A percentile compares a stretch with the other conserved stretches of the same genome.
phyloP scores from a whole-genome alignment of 768 basidiomycete genomes.

The Russula ochroleuca region DNA sequence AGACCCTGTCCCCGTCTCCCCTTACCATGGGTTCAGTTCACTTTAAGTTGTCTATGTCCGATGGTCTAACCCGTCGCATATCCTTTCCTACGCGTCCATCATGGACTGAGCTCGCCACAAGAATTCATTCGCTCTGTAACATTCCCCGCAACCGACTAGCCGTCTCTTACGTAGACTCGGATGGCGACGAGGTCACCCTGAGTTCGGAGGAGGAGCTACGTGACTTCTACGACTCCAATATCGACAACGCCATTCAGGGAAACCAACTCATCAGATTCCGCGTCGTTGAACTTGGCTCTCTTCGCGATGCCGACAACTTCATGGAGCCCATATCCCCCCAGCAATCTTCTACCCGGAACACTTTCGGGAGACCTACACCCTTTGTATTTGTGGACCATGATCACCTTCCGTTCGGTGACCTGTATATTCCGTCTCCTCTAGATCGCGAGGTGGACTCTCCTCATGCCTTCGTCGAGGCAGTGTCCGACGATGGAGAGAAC shows the following conservation, averaged over 20 bases:
- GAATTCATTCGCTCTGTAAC: constrained; percentile 50
- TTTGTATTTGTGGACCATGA: constrained; percentile 49
- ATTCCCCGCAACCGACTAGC: constrained; percentile 58
- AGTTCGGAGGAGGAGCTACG: constrained; percentile 74
- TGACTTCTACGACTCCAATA: constrained; percentile 52
- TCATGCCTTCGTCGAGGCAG: constrained; percentile 61
- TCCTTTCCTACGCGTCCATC: constrained; percentile 48
- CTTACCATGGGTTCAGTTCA: constrained; percentile 44
- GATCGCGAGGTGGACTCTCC: constrained; percentile 40
- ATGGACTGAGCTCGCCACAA: constrained; percentile 55
- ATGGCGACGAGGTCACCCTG: constrained; percentile 73
- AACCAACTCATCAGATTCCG: constrained; percentile 49
- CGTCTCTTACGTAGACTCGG: constrained; percentile 67
- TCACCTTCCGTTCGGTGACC: constrained; percentile 48
- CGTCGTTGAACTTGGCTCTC: constrained; percentile 52
- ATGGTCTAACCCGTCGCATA: constrained; percentile 55
- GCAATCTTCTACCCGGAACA: constrained; percentile 48
- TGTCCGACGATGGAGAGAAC: constrained; percentile 41
- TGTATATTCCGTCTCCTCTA: constrained; percentile 37
- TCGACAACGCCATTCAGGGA: constrained; percentile 16
- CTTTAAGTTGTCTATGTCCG: constrained; percentile 58
- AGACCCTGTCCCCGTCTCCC: neutral
- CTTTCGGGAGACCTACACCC: constrained; percentile 51
- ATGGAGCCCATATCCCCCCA: constrained; percentile 36
- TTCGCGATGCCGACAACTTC: constrained; percentile 34